Evolutionary conservation across 2,329 filamentous ascomycete species (phyloP), one percentile per base, ranked within the genome.

Genomic region (Diaporthe citriasiana): DNA sequence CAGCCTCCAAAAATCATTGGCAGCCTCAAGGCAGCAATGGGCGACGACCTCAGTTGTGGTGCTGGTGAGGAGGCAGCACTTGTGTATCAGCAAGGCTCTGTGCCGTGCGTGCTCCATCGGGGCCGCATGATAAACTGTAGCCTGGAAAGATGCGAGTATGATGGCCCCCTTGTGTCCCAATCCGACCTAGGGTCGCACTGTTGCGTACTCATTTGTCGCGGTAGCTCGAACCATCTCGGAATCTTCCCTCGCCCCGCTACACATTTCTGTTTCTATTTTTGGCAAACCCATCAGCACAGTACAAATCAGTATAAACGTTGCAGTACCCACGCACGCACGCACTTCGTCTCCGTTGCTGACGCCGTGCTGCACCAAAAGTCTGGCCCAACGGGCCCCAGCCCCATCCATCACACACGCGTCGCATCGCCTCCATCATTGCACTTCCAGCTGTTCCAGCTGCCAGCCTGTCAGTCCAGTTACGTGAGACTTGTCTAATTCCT

Each of bases 231-330:
- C 63, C 47, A 53, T 51, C 63, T 68, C 63, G 63, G 63, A 68
- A 68, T 53, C 69, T 53, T 71, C 45, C 69, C 55, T 63, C 9
- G 45, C 27, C 55, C 55, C 42, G 40, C 47, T 33, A 8, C n/a
- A 8, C 57, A 30, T 35, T 30, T 51, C 45, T 63, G 45, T n/a
- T 55, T n/a, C 70, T 71, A 71, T 71, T 63, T 63, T 71, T 71
- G 35, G 70, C 56, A 42, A 1, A 4, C 47, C 19, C 19, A 53
- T 27, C 45, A 33, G 27, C 56, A 53, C 47, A 51, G 70, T 60
- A 53, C 25, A 35, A 25, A 27, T 15, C 27, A 1, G 17, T 13
- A 3, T 19, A 5, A 22, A 19, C 42, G 15, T 7, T 30, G 60
- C 68, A 27, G 40, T 59, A 38, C 15, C 19, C 50, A 69, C 42